phyloP scores from a whole-genome alignment of 371 early-diverging fungal species.

The Rhizopus arrhizus region DNA sequence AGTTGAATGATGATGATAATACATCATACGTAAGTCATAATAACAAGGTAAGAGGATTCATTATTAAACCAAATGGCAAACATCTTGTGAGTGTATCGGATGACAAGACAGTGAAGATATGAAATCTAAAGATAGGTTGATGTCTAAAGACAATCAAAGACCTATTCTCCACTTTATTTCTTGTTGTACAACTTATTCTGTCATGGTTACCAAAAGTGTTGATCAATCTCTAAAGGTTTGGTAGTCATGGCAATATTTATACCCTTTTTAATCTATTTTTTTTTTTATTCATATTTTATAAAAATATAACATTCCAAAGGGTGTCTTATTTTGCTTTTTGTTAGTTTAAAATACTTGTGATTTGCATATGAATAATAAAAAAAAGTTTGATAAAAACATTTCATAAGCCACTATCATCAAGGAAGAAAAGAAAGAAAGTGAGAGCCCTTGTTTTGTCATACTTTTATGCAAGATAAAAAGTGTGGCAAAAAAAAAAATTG shows the following conservation, averaged over 20 bases:
- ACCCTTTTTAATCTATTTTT: no score
- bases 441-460: no score
- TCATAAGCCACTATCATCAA: no score
- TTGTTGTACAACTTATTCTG: slow-evolving; percentile 50
- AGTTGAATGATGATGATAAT: slow-evolving; percentile 67
- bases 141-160: slow-evolving; percentile 78
- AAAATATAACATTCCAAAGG: no score
- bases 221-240: slow-evolving; percentile 75
- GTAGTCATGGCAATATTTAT: slow-evolving; percentile 30
- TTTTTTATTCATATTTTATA: no score
- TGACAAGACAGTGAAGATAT: slow-evolving; percentile 84
- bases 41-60: slow-evolving; percentile 88
- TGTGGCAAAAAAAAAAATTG: neutral
- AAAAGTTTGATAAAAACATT: no score
- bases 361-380: no score
- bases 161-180: slow-evolving; percentile 74
- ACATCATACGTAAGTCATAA: slow-evolving; percentile 79
- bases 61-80: slow-evolving; percentile 77
- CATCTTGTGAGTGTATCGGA: slow-evolving; percentile 78
- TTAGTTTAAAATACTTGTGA: no score
- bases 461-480: neutral
- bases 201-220: slow-evolving; percentile 81
- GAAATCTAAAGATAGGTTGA: slow-evolving; percentile 83
- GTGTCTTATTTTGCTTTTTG: no score
- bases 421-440: no score